Evolutionary conservation across 305 asterid species (phyloP).

Genomic region (Rubia peregrina): DNA sequence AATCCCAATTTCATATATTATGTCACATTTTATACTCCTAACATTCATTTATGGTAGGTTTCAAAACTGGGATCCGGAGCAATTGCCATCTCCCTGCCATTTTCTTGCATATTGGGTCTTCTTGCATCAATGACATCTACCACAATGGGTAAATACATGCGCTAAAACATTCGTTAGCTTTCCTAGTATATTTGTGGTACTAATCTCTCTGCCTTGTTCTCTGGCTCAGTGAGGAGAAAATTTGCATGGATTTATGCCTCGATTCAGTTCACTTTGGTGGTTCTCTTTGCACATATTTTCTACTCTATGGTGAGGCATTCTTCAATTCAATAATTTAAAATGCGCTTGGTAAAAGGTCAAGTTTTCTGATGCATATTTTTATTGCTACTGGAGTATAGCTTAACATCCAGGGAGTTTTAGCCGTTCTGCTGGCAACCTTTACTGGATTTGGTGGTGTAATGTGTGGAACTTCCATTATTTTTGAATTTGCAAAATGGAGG

Average conservation of each 20-base stretch:
- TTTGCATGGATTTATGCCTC: conserved; percentile 79
- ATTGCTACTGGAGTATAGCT: conserved; percentile 39
- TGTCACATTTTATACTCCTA: conserved; percentile 4
- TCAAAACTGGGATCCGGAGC: conserved; percentile 76
- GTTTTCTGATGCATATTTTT: conserved; percentile 17
- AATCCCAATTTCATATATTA: conserved; percentile 4
- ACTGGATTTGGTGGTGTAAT: conserved; percentile 91
- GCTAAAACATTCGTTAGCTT: conserved; percentile 1
- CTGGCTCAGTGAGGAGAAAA: conserved; percentile 50
- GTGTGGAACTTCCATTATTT: conserved; percentile 76
- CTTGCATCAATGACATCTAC: conserved; percentile 97
- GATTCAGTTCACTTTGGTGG: conserved; percentile 70
- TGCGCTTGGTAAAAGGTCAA: background rate
- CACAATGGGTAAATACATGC: conserved; percentile 59
- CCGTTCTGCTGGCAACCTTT: conserved; percentile 80
- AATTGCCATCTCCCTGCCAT: conserved; percentile 83
- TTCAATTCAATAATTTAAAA: background rate
- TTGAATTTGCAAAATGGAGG: conserved; percentile 68
- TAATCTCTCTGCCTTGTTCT: conserved; percentile 5
- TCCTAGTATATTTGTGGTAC: background rate
- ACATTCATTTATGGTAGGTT: conserved; percentile 38
- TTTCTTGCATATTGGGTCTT: conserved; percentile 92
- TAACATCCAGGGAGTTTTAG: conserved; percentile 65
- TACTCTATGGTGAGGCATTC: conserved; percentile 67
- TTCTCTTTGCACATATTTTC: conserved; percentile 67